Evolutionary conservation across 345 rosid species (phyloP).

Genomic region (Dimocarpus longan): DNA sequence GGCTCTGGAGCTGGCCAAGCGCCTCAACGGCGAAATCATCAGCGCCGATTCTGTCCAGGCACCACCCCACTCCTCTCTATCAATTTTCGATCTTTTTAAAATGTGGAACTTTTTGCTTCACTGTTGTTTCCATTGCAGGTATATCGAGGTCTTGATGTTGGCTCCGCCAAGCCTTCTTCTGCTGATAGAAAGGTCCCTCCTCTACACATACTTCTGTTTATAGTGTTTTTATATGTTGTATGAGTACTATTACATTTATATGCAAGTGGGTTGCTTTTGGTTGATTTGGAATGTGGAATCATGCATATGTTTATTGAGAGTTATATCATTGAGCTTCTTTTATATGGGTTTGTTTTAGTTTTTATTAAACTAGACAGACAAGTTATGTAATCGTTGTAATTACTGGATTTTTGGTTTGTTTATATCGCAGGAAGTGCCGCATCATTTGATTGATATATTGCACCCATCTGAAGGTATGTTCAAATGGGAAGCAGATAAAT

Average conservation of each 20-base stretch:
- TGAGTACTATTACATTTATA: too few relatives aligned
- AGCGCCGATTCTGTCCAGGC: slow-evolving; percentile 99
- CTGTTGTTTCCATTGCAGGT: slow-evolving; percentile 49
- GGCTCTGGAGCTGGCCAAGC: slow-evolving; percentile 88
- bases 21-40: slow-evolving; percentile 88
- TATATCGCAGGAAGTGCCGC: slow-evolving; percentile 70
- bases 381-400: neutral
- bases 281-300: neutral
- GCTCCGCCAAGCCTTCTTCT: slow-evolving; percentile 74
- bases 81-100: too few relatives aligned
- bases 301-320: neutral
- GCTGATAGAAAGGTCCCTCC: slow-evolving; percentile 66
- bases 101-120: neutral
- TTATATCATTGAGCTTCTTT: neutral
- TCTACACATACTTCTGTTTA: neutral
- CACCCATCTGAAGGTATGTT: slow-evolving; percentile 79
- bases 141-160: slow-evolving; percentile 82
- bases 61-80: too few relatives aligned
- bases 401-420: neutral
- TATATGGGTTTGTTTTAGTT: neutral
- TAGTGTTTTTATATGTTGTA: neutral
- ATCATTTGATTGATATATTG: slow-evolving; percentile 83
- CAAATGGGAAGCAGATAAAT: slow-evolving; percentile 7
- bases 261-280: neutral
- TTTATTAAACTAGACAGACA: too few relatives aligned